phyloP scores from a whole-genome alignment of 495 filamentous ascomycete genomes.

The Daldinia caldariorum region DNA sequence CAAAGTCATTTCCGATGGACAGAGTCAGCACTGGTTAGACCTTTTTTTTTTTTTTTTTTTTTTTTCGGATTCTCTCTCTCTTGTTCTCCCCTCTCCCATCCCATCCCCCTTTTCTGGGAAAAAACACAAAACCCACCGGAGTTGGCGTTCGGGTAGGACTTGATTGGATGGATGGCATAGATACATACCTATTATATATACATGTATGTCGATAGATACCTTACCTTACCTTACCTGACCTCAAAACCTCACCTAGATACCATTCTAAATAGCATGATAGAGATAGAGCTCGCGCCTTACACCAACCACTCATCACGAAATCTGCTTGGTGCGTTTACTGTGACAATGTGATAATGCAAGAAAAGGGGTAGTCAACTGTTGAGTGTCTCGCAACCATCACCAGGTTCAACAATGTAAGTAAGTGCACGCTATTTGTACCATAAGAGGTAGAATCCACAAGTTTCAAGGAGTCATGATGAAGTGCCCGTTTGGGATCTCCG shows the following conservation, averaged over 20 bases:
- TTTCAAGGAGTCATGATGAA: too few relatives aligned
- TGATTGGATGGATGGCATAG: constrained; percentile 1
- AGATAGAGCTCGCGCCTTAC: neutral
- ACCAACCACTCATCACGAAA: neutral
- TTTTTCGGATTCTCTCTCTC: neutral
- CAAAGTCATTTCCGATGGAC: too few relatives aligned
- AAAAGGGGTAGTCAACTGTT: neutral
- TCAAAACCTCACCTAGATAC: constrained; percentile 2
- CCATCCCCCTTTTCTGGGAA: neutral
- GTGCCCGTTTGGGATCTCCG: too few relatives aligned
- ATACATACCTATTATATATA: too few relatives aligned
- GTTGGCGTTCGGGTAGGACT: neutral
- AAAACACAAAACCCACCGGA: neutral
- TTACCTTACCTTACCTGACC: neutral
- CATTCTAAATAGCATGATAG: constrained; percentile 3
- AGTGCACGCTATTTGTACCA: too few relatives aligned
- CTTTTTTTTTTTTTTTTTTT: too few relatives aligned
- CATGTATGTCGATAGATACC: constrained; percentile 1
- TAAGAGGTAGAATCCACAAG: too few relatives aligned
- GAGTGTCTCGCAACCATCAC: neutral
- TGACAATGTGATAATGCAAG: neutral
- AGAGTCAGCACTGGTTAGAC: neutral
- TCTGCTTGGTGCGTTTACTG: neutral
- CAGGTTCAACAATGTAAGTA: neutral
- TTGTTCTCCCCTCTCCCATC: neutral